phyloP scores from a whole-genome alignment of 768 basidiomycete genomes.

The Leucocoprinus sp. region DNA sequence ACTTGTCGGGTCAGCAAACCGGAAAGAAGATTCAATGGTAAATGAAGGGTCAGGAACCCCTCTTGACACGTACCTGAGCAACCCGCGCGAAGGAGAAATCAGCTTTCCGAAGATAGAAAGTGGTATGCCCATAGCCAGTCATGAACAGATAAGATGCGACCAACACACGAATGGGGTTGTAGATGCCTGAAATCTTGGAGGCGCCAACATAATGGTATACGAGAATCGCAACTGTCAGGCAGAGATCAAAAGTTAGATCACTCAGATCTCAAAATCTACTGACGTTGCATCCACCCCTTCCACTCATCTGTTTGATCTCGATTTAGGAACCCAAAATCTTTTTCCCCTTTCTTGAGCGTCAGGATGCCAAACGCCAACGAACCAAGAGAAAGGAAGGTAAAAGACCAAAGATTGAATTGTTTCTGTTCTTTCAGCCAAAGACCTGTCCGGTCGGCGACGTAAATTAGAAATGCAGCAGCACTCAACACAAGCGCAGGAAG shows the following conservation, averaged over 20 bases:
- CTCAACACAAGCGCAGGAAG: constrained; percentile 15
- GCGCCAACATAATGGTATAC: constrained; percentile 88
- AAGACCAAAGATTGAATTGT: constrained; percentile 63
- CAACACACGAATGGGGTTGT: constrained; percentile 82
- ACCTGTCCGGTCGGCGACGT: constrained; percentile 75
- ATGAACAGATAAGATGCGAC: constrained; percentile 89
- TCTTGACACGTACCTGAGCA: constrained; percentile 47
- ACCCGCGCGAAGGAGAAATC: constrained; percentile 78
- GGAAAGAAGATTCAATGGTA: constrained; percentile 6
- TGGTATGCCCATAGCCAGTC: constrained; percentile 89
- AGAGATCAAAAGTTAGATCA: constrained; percentile 9
- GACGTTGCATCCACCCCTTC: constrained; percentile 99
- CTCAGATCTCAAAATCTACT: constrained; percentile 18
- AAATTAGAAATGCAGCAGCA: constrained; percentile 39
- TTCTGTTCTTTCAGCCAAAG: constrained; percentile 91
- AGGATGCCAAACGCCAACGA: constrained; percentile 50
- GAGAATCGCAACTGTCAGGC: constrained; percentile 67
- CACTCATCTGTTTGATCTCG: constrained; percentile 94
- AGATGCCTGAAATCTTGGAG: constrained; percentile 88
- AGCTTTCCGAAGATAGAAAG: constrained; percentile 82
- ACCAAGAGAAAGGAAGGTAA: constrained; percentile 48
- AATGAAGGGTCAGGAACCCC: constrained; percentile 2
- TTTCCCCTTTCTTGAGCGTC: constrained; percentile 64
- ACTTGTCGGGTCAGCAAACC: constrained; percentile 6
- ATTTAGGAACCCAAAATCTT: constrained; percentile 83